Evolutionary conservation across 306 rosid genomes (phyloP).

Genomic region (Dryas drummondii): DNA sequence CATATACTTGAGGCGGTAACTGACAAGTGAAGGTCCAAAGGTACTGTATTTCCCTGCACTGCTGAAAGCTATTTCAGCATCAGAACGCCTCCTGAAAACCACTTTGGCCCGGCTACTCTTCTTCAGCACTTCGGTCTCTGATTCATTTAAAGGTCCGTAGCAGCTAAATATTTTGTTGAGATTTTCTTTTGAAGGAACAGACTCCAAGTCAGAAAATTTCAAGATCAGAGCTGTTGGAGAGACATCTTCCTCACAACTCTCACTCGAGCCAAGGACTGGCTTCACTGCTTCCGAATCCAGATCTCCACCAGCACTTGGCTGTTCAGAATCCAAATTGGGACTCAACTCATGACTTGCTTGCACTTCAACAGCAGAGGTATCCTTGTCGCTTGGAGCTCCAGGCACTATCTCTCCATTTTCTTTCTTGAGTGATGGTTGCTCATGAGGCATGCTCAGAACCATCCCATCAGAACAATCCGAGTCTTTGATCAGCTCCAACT

Average conservation of each 20-base stretch:
- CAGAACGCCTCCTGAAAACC: conserved; percentile 54
- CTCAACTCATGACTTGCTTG: conserved; percentile 21
- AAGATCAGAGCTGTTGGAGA: conserved; percentile 66
- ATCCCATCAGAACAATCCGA: conserved; percentile 68
- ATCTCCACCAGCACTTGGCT: conserved; percentile 19
- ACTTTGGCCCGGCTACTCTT: conserved; percentile 64
- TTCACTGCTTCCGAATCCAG: conserved; percentile 31
- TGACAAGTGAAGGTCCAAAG: conserved; percentile 75
- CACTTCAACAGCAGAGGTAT: conserved; percentile 11
- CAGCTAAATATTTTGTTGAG: conserved; percentile 61
- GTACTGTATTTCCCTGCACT: conserved; percentile 78
- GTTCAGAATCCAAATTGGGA: conserved; percentile 17
- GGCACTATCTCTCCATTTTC: conserved; percentile 23
- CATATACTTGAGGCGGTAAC: conserved; percentile 76
- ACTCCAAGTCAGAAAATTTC: conserved; percentile 54
- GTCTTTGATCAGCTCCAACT: conserved; percentile 42
- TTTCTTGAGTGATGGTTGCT: conserved; percentile 32
- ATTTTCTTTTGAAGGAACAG: conserved; percentile 55
- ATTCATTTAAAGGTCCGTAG: conserved; percentile 56
- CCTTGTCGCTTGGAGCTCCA: conserved; percentile 24
- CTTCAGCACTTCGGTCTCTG: conserved; percentile 63
- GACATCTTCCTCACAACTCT: conserved; percentile 29
- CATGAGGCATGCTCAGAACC: conserved; percentile 40
- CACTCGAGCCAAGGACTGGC: conserved; percentile 24
- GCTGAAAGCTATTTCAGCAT: conserved; percentile 81